These are phyloP conservation scores for Auriscalpium vulgare DNA, from an alignment of 768 basidiomycete species.

Conservation along the genomic window DNA sequence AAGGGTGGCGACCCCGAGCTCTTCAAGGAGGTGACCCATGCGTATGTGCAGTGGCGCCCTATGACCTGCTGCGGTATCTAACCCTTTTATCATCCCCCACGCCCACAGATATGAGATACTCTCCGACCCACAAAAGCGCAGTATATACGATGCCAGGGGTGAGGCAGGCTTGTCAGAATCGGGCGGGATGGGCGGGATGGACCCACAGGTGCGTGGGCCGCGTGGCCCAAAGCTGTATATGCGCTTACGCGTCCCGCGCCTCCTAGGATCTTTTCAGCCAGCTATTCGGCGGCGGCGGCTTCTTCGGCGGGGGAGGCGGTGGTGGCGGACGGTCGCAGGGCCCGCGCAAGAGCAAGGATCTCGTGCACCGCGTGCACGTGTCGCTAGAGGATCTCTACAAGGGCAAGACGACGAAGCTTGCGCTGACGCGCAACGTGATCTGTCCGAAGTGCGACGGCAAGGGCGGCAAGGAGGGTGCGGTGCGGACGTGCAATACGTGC, in stretches of 20 bases:
- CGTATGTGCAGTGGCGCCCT: slow-evolving; percentile 46
- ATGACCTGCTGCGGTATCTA: slow-evolving; percentile 6
- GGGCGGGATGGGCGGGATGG: slow-evolving; percentile 93
- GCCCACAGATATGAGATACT: slow-evolving; percentile 80
- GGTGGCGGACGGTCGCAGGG: slow-evolving; percentile 49
- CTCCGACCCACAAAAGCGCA: slow-evolving; percentile 78
- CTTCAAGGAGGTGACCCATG: slow-evolving; percentile 96
- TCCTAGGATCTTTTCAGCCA: slow-evolving; percentile 90
- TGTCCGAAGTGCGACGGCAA: slow-evolving; percentile 92
- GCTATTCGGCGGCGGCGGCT: slow-evolving; percentile 78
- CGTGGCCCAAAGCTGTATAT: neutral
- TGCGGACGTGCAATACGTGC: slow-evolving; percentile 70
- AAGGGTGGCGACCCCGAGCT: slow-evolving; percentile 94
- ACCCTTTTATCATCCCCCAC: slow-evolving; percentile 1
- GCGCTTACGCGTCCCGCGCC: neutral
- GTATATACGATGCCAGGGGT: slow-evolving; percentile 82
- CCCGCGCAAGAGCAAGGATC: slow-evolving; percentile 93
- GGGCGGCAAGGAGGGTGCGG: slow-evolving; percentile 96
- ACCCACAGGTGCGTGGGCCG: slow-evolving; percentile 65
- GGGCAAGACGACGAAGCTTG: slow-evolving; percentile 97
- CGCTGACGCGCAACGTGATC: slow-evolving; percentile 90
- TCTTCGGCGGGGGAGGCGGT: slow-evolving; percentile 56
- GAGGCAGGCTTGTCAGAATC: slow-evolving; percentile 85
- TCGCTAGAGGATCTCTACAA: slow-evolving; percentile 98
- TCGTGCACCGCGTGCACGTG: slow-evolving; percentile 93